Conservation (phyloP, 2,329 filamentous ascomycete species). For the Seiridium unicorne region DNA sequence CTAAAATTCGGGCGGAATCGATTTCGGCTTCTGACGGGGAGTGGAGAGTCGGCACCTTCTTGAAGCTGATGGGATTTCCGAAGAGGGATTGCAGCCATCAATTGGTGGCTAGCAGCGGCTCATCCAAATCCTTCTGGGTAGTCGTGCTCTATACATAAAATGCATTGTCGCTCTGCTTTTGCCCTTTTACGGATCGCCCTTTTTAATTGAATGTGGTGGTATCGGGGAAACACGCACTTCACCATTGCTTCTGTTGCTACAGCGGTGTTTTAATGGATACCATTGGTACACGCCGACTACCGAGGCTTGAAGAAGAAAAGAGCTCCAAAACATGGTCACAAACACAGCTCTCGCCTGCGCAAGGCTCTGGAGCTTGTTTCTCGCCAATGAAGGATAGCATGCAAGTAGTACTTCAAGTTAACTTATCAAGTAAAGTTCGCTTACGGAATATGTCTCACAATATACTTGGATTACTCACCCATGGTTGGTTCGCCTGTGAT, state of each 20-base stretch:
- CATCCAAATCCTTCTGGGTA: no score
- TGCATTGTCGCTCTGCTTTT: no score
- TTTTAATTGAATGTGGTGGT: no score
- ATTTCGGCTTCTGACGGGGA: conserved; percentile 2
- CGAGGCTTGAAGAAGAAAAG: not conserved
- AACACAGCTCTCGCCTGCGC: no score
- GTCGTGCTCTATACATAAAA: no score
- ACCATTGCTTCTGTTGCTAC: no score
- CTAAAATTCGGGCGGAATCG: conserved; percentile 4
- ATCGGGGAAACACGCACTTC: no score
- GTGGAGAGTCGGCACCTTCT: conserved; percentile 1
- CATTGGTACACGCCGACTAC: not conserved
- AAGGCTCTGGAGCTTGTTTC: not conserved
- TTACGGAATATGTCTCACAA: not conserved
- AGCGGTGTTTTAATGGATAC: no score
- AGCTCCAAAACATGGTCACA: not conserved
- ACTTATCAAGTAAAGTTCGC: no score
- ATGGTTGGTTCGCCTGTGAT: not conserved
- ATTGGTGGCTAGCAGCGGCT: not conserved
- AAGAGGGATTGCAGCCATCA: not conserved
- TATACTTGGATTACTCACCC: not conserved
- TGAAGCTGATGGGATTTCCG: conserved; percentile 1
- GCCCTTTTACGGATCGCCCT: no score
- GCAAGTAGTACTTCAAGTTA: not conserved
- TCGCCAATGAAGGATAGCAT: not conserved